Base-by-base conservation (phyloP, 192 early-diverging fungal genomes). In the Coemansia sp. region DNA sequence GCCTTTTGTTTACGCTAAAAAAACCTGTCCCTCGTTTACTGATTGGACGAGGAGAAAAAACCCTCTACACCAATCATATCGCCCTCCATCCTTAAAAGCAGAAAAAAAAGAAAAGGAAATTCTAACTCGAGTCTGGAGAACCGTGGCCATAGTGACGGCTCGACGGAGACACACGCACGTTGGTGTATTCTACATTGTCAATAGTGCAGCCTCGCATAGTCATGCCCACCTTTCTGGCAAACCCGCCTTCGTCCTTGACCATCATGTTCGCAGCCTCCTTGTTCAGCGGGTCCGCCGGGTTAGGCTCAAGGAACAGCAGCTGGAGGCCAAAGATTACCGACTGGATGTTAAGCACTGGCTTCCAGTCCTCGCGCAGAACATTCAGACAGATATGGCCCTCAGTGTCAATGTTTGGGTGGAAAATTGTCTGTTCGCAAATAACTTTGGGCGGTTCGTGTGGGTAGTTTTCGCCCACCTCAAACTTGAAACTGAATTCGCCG, bases 331-430 rank as follows among this genome's bases (percentile, higher is more conserved):
- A 91, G 65, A 98, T 71, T 37, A 97, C 88, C 46, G 93, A 85
- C 74, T 94, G 91, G 58, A 99, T 86, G 70, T 92, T 95, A 58
- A 98, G 86, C n/a, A 97, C 97, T 4, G 97, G 97, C 71, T 95
- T 96, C 97, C 97, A 99, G 79, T 99, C 95, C 75, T 99, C 96
- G 64, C 97, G 90, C 68, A 99, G 83, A 65, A 99, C 94, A 78
- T 98, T 98, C 37, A 99, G 83, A 69, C 97, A 99, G 41, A 99
- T 91, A 50, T 98, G 95, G 49, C 97, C 97, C 57, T 95, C 93
- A 7, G 94, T 83, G 70, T 99, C 94, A 74, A 99, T 97, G 77
- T 99, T 99, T 11, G 97, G 97, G 78, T 99, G 97, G 80, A 94
- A 99, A 57, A 98, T 95, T 84, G 91, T 83, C 79, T 95, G 91